Evolutionary conservation across 1,284 basidiomycete species (phyloP), one percentile per base, ranked within the genome.

Genomic region (Leccinum griseonigrum): DNA sequence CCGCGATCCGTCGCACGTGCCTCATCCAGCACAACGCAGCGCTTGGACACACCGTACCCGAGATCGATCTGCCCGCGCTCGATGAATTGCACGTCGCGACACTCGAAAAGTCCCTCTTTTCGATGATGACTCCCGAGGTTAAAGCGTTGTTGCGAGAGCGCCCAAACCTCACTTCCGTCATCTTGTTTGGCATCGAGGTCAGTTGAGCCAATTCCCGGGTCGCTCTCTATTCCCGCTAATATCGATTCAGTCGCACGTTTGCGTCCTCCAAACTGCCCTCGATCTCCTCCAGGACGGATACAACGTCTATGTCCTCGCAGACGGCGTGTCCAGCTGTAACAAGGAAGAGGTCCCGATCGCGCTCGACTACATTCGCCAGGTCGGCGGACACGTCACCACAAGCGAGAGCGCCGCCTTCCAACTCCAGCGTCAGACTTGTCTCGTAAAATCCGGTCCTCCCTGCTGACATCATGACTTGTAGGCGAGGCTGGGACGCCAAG

Each of bases 171-270:
- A 79, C 83, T 58, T 83, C 83, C 18, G 79, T 94, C 55, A 85
- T 96, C 29, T 76, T 97, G 4, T 86, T 94, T 68, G 95, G 95
- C 32, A 95, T 96, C 62, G 94, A 95, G 79, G 91, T 90, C 60
- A 43, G 81, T 64, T 28, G 13, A 11, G 9, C 61, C 6, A 31
- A 46, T 9, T 29, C 14, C 18, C 18, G 18, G 10, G 5, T 18
- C 43, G 43, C 10, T 13, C n/a, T 26, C 14, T 26, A 56, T 53
- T 56, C 38, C n/a, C 56, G 43, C 63, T 65, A 46, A 64, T 55
- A 50, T 59, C 60, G 48, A 22, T 57, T n/a, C 70, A 92, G 90
- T 84, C 90, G 2, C 95, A 97, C 69, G 87, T 98, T 62, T 98
- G 95, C 71, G 86, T 97, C 9, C 81, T 93, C 4, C 94, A 96